A percentile compares a stretch with the other conserved stretches of the same genome.
Evolutionary conservation across 1,139 yeast genomes (phyloP).

Genomic region (Kodamaea alishanica): DNA sequence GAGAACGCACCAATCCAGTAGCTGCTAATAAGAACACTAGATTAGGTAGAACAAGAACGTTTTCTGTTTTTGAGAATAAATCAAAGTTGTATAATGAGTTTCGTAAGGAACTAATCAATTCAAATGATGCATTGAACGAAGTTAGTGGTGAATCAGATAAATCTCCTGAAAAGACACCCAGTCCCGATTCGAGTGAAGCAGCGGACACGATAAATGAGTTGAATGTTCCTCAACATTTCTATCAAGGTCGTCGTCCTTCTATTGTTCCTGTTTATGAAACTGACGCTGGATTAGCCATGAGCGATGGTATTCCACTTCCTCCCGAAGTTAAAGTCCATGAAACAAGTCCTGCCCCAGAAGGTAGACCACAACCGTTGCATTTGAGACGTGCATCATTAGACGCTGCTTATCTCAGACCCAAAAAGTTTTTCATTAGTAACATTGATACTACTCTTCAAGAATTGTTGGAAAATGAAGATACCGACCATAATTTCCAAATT

Average conservation of each 20-base stretch:
- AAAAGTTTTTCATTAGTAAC: conserved; percentile 69
- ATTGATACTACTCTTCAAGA: conserved; percentile 71
- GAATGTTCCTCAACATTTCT: not conserved
- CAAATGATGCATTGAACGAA: conserved; percentile 6
- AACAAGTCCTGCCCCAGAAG: conserved; percentile 1
- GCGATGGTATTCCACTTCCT: conserved; percentile 11
- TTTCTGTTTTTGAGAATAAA: conserved; percentile 40
- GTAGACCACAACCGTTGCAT: not conserved
- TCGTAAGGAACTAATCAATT: conserved; percentile 2
- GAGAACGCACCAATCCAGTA: conserved; percentile 59
- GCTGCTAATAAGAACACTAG: conserved; percentile 31
- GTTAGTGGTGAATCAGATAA: not conserved
- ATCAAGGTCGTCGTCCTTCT: conserved; percentile 19
- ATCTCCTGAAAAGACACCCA: conserved; percentile 1
- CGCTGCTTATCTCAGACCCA: conserved; percentile 42
- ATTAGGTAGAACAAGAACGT: conserved; percentile 49
- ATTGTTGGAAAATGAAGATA: conserved; percentile 74
- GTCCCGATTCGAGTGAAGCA: conserved; percentile 2
- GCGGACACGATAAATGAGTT: conserved; percentile 8
- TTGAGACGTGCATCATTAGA: conserved; percentile 67
- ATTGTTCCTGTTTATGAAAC: conserved; percentile 31
- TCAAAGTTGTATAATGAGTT: conserved; percentile 13
- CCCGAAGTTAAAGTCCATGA: conserved; percentile 4
- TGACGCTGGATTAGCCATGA: conserved; percentile 7
- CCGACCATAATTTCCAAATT: conserved; percentile 81